Conservation (phyloP, 148 eudicot genomes). For the Cornus suecica region DNA sequence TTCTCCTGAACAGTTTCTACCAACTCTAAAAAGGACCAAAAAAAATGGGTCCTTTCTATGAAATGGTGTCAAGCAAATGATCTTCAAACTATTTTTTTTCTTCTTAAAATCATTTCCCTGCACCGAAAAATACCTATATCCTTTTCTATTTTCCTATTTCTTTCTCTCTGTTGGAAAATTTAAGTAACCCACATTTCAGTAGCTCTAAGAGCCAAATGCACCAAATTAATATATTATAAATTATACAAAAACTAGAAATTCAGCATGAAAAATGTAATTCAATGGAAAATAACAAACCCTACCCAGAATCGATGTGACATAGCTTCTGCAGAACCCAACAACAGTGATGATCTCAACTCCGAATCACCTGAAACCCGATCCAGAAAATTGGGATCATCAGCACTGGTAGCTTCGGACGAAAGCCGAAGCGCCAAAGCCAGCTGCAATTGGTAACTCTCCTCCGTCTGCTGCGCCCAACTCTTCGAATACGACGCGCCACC, state of each 20-base stretch:
- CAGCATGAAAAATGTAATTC: not conserved
- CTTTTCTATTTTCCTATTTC: too few relatives aligned
- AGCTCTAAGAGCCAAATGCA: not conserved
- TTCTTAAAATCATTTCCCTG: too few relatives aligned
- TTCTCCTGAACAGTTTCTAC: too few relatives aligned
- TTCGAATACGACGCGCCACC: conserved; percentile 19
- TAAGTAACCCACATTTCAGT: not conserved
- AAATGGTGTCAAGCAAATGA: too few relatives aligned
- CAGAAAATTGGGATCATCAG: conserved; percentile 62
- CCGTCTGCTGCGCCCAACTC: conserved; percentile 77
- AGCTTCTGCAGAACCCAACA: conserved; percentile 27
- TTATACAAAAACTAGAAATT: not conserved
- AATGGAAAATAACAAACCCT: conserved; percentile 6
- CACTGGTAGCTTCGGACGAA: conserved; percentile 46
- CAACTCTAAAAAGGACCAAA: too few relatives aligned
- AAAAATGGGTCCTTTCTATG: too few relatives aligned
- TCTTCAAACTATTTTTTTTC: too few relatives aligned
- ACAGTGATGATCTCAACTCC: conserved; percentile 13
- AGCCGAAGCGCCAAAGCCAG: conserved; percentile 61
- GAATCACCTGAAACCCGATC: conserved; percentile 29
- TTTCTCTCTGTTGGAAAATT: too few relatives aligned
- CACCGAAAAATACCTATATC: not conserved
- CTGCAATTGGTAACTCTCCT: conserved; percentile 73
- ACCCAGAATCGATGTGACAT: conserved; percentile 70
- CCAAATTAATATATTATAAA: not conserved